A percentile compares a stretch with the other conserved stretches of the same genome.
Conservation (phyloP, 106 monocot genomes). For the Phalaenopsis aphrodite region DNA sequence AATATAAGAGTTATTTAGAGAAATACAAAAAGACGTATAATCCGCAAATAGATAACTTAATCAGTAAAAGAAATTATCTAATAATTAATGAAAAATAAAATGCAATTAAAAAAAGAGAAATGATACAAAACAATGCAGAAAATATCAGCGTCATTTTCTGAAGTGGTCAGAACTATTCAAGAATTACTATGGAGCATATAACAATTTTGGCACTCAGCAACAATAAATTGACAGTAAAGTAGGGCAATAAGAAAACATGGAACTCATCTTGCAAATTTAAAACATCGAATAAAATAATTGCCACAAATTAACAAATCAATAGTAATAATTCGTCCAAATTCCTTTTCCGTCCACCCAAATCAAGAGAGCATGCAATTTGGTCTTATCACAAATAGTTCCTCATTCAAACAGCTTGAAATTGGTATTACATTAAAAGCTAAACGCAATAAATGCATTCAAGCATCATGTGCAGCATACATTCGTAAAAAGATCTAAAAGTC, state of each 20-base stretch:
- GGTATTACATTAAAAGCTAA: neutral
- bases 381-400: neutral
- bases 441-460: neutral
- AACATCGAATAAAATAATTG: neutral
- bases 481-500: neutral
- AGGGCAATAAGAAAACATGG: neutral
- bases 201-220: neutral
- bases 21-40: conserved; percentile 1
- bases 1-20: conserved; percentile 8
- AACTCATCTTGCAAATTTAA: neutral
- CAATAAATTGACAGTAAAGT: neutral
- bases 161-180: neutral
- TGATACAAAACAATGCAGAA: neutral
- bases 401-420: neutral
- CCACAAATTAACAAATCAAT: neutral
- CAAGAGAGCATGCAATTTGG: neutral
- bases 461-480: neutral
- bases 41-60: neutral
- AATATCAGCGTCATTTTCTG: neutral
- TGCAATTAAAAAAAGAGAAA: neutral
- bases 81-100: neutral
- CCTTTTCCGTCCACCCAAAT: neutral
- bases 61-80: neutral
- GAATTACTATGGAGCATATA: neutral
- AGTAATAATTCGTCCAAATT: neutral